Base-by-base conservation (phyloP, 768 basidiomycete genomes). In the Auricularia sp. region DNA sequence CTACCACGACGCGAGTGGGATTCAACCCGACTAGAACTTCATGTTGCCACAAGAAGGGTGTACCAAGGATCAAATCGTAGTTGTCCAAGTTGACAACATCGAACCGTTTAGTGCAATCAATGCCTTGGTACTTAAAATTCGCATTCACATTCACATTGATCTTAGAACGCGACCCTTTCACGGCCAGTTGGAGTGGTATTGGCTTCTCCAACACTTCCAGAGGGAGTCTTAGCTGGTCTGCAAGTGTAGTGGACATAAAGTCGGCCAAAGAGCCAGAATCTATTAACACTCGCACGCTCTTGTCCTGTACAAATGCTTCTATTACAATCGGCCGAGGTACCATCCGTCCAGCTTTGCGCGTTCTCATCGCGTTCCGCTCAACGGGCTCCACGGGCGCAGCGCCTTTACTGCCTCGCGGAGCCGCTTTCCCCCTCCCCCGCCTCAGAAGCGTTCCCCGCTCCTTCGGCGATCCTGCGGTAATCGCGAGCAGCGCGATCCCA, bases 11-110 rank as follows among this genome's bases (percentile, higher is more conserved):
- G 11, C 29, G 6, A 14, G 56, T 33, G 3, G 56, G 61, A 1
- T 63, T 64, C 44, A 77, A 74, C 61, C 76, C 71, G 2, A 77
- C 62, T 0, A 68, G 11, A 0, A 73, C 72, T 10, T 66, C 64
- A 56, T 75, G 67, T 34, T 77, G 76, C 33, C 62, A 77, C 13
- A 77, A 73, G 54, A 76, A 79, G 2, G 74, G 74, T 3, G 71
- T 75, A 0, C 78, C 76, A 0, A 80, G 67, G 0, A 80, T 72
- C 63, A 72, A 63, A 36, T 78, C 74, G 64, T 78, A 79, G 4
- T 65, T 65, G 62, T 77, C 75, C 14, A 79, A 68, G 45, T 79
- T 79, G 0, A 69, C 71, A 2, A 79, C 65, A 61, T 79, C 74
- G 1, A 77, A 65, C 44, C 21, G 16, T 39, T 44, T 39, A 1